Evolutionary conservation across 106 monocot species (phyloP).

Genomic region (Cymbidium sinense): DNA sequence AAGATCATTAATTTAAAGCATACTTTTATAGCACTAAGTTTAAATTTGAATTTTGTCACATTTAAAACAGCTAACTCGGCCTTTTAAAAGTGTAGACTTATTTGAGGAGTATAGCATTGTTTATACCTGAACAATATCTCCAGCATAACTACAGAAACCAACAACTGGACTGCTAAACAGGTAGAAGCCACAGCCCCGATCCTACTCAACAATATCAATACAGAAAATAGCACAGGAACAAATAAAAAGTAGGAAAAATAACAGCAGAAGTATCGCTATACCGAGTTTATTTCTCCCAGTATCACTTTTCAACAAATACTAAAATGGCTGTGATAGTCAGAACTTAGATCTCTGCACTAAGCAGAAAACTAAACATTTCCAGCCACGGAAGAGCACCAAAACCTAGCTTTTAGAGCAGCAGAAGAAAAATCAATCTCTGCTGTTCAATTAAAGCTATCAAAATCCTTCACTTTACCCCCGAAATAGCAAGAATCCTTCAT

Average conservation of each 20-base stretch:
- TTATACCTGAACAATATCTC: background rate
- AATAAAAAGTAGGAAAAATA: background rate
- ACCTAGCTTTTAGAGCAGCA: background rate
- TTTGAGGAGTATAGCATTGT: background rate
- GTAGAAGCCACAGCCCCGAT: background rate
- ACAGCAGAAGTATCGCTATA: background rate
- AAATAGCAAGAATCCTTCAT: background rate
- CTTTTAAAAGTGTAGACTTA: background rate
- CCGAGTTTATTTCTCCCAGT: background rate
- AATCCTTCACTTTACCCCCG: background rate
- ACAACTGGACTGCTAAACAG: background rate
- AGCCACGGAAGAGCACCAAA: background rate
- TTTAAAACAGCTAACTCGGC: background rate
- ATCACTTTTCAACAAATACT: background rate
- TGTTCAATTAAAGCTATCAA: background rate
- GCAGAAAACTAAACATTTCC: background rate
- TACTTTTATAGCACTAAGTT: too few species aligned
- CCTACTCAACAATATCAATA: background rate
- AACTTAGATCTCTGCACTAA: background rate
- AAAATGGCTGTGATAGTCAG: background rate
- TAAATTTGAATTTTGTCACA: too few species aligned
- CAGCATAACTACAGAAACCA: background rate
- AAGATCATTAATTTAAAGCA: background rate
- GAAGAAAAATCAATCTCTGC: background rate
- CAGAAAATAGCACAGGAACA: background rate